phyloP scores from a whole-genome alignment of 345 rosid species.

The Eucalyptus sideroxylon region DNA sequence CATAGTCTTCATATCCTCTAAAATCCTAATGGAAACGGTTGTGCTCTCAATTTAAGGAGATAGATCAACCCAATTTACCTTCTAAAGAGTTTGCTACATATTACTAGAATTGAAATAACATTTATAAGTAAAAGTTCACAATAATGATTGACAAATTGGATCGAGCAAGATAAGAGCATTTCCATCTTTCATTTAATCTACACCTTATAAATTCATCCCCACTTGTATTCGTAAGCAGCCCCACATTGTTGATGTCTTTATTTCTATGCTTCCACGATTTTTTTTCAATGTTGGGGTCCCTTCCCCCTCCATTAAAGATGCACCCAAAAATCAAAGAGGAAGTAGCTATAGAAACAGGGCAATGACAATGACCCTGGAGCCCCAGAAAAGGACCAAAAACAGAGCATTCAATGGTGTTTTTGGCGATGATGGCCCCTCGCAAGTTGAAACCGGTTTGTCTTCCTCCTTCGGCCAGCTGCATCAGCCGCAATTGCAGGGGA shows the following conservation, averaged over 20 bases:
- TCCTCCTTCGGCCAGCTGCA: not conserved
- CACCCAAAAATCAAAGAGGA: not conserved
- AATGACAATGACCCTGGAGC: not conserved
- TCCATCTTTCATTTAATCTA: not conserved
- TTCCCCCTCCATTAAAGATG: not conserved
- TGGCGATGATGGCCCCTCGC: not conserved
- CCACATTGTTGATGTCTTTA: not conserved
- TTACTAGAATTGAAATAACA: not conserved
- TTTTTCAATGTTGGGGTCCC: not conserved
- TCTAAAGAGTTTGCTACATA: not conserved
- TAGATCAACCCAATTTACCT: not conserved
- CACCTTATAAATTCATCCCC: not conserved
- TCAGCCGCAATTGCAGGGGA: not conserved
- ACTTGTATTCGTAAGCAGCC: not conserved
- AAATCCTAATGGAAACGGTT: not conserved
- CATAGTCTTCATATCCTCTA: not conserved
- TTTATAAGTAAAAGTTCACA: not conserved
- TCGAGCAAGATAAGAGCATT: not conserved
- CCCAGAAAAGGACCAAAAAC: not conserved
- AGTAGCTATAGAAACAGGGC: not conserved
- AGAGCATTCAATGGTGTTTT: not conserved
- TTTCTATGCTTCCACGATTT: not conserved
- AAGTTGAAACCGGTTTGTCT: not conserved
- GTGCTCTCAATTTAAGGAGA: not conserved
- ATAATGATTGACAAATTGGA: rapidly evolving